A percentile compares a stretch with the other conserved stretches of the same genome.
These are phyloP conservation scores for Debaryomyces tyrocola DNA, from an alignment of 805 yeast genomes.

Conservation along the genomic window DNA sequence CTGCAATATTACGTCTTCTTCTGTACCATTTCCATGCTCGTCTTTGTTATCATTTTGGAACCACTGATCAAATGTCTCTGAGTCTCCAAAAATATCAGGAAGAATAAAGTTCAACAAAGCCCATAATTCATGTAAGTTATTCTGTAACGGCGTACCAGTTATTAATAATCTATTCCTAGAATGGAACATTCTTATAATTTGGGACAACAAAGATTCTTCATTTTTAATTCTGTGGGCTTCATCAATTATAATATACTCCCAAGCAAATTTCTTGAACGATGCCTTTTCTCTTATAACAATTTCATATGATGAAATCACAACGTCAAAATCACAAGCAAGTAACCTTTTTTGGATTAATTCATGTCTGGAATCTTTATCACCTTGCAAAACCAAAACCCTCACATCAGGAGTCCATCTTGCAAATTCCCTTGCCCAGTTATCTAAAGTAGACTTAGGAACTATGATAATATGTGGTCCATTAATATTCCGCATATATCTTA, in stretches of 20 bases:
- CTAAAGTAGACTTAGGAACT: conserved; percentile 79
- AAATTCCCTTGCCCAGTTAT: conserved; percentile 79
- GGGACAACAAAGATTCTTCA: conserved; percentile 70
- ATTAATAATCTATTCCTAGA: conserved; percentile 69
- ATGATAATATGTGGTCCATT: conserved; percentile 75
- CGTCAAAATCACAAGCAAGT: conserved; percentile 66
- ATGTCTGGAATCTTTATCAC: conserved; percentile 68
- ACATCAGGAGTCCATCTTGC: conserved; percentile 80
- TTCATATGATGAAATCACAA: conserved; percentile 70
- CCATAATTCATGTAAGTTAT: conserved; percentile 79
- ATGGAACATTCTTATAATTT: conserved; percentile 70
- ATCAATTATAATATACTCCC: conserved; percentile 79
- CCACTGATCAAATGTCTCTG: conserved; percentile 76
- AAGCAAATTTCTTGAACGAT: conserved; percentile 60
- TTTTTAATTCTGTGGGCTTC: conserved; percentile 84
- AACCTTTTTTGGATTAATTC: conserved; percentile 51
- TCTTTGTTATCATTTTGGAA: conserved; percentile 45
- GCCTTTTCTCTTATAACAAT: conserved; percentile 76
- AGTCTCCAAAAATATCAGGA: conserved; percentile 77
- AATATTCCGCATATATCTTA: conserved; percentile 58
- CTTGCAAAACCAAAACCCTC: conserved; percentile 66
- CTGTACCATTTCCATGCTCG: conserved; percentile 30
- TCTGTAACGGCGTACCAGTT: conserved; percentile 83
- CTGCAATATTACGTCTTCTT: conserved; percentile 61
- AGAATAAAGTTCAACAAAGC: conserved; percentile 72